phyloP scores from a whole-genome alignment of 306 rosid genomes.

The Lathyrus oleraceus region DNA sequence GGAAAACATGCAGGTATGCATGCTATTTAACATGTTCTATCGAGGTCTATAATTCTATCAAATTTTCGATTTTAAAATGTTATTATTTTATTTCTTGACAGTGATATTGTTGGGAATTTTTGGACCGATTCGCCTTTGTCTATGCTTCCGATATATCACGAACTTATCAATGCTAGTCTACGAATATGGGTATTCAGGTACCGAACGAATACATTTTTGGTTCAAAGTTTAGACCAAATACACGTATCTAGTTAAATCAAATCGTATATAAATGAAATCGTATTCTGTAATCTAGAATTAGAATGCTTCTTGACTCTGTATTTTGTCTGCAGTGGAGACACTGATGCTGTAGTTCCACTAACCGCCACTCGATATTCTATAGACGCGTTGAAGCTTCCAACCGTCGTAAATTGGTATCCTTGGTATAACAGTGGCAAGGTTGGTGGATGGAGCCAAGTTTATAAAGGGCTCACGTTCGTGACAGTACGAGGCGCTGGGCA shows the following conservation, averaged over 20 bases:
- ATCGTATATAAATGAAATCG: neutral
- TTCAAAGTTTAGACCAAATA: neutral
- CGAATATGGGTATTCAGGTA: constrained; percentile 92
- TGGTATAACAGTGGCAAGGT: constrained; percentile 91
- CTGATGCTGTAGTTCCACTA: constrained; percentile 86
- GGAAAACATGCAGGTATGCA: constrained; percentile 84
- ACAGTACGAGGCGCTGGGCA: constrained; percentile 94
- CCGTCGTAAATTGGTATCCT: constrained; percentile 78
- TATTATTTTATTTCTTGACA: constrained; percentile 40
- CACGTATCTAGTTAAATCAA: neutral
- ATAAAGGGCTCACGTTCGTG: constrained; percentile 80
- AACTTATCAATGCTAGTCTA: constrained; percentile 76
- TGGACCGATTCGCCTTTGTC: constrained; percentile 94
- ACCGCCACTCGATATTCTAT: constrained; percentile 92
- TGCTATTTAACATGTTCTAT: too few relatives aligned
- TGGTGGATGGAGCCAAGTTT: constrained; percentile 87
- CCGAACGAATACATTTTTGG: neutral
- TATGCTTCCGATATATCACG: constrained; percentile 89
- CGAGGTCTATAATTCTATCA: too few relatives aligned
- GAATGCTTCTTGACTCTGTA: neutral
- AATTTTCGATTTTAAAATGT: too few relatives aligned
- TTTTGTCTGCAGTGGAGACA: constrained; percentile 71
- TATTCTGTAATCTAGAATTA: neutral
- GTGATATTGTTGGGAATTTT: constrained; percentile 73
- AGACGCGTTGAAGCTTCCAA: constrained; percentile 80